Percentiles rank a stretch among this genome's conserved stretches.
These are phyloP conservation scores for Cryptosporidium muris DNA, from an alignment of 169 alveolate genomes.

Conservation along the genomic window DNA sequence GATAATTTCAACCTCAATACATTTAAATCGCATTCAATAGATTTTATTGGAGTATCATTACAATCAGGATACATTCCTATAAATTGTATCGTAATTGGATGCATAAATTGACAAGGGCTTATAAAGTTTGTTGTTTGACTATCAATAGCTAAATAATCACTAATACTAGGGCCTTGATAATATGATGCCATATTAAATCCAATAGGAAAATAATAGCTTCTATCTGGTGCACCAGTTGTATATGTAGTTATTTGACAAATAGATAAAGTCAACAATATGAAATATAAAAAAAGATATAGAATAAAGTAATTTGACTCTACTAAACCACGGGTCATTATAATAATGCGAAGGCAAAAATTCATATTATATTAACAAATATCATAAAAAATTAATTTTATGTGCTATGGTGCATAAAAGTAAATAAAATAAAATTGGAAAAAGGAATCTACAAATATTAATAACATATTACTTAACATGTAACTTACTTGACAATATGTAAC, in stretches of 20 bases:
- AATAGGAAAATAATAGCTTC: conserved; percentile 56
- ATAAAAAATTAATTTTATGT: too few species aligned
- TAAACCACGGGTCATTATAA: too few species aligned
- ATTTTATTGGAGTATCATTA: conserved; percentile 53
- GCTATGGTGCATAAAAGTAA: too few species aligned
- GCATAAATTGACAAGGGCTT: conserved; percentile 69
- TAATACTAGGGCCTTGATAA: conserved; percentile 41
- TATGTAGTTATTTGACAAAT: background rate
- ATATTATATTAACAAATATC: too few species aligned
- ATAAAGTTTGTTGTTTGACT: conserved; percentile 65
- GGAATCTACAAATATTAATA: too few species aligned
- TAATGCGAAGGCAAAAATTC: too few species aligned
- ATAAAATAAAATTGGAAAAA: too few species aligned
- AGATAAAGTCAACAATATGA: too few species aligned
- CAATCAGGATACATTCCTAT: conserved; percentile 56
- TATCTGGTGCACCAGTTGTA: conserved; percentile 42
- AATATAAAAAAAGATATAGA: too few species aligned
- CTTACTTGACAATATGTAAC: too few species aligned
- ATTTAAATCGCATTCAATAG: conserved; percentile 29
- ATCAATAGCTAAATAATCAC: conserved; percentile 53
- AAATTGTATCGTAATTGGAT: conserved; percentile 63
- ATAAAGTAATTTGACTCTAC: too few species aligned
- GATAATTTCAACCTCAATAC: conserved; percentile 22
- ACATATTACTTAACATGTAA: too few species aligned
- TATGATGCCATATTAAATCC: conserved; percentile 60